phyloP scores from a whole-genome alignment of 352 stramenopile species.

The Pythium grandisporangium region DNA sequence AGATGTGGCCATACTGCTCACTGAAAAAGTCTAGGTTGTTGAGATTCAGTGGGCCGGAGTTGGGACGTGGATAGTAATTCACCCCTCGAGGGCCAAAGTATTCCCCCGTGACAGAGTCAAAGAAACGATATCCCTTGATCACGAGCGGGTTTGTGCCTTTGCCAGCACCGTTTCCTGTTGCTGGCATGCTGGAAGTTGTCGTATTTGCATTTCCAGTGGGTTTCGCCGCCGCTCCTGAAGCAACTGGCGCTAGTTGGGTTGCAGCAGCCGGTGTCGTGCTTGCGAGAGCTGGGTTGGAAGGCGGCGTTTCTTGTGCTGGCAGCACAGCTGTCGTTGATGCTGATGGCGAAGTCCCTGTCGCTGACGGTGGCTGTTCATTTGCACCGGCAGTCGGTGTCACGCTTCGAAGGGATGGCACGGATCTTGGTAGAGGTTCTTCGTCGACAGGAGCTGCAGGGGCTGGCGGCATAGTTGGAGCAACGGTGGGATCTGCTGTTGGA shows the following conservation, averaged over 20 bases:
- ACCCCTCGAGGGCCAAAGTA: conserved; percentile 60
- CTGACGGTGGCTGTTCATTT: too few relatives aligned
- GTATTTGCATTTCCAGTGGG: not conserved
- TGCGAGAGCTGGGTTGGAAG: not conserved
- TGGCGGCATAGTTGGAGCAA: too few relatives aligned
- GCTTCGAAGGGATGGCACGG: too few relatives aligned
- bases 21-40: conserved; percentile 85
- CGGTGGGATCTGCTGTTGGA: too few relatives aligned
- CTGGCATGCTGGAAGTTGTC: not conserved
- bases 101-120: conserved; percentile 45
- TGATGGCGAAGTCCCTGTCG: too few relatives aligned
- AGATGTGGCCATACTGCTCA: conserved; percentile 57
- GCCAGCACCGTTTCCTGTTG: not conserved
- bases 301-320: not conserved
- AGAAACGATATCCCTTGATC: conserved; percentile 66
- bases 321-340: not conserved
- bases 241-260: not conserved
- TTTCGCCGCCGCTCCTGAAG: not conserved
- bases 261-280: not conserved
- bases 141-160: conserved; percentile 26
- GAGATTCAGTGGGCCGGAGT: conserved; percentile 40
- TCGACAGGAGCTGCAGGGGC: too few relatives aligned
- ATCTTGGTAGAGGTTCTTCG: too few relatives aligned
- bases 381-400: too few relatives aligned
- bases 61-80: conserved; percentile 78